A percentile compares a stretch with the other conserved stretches of the same genome.
Conservation (phyloP, 2,329 filamentous ascomycete species). For the Ilyonectria destructans region DNA sequence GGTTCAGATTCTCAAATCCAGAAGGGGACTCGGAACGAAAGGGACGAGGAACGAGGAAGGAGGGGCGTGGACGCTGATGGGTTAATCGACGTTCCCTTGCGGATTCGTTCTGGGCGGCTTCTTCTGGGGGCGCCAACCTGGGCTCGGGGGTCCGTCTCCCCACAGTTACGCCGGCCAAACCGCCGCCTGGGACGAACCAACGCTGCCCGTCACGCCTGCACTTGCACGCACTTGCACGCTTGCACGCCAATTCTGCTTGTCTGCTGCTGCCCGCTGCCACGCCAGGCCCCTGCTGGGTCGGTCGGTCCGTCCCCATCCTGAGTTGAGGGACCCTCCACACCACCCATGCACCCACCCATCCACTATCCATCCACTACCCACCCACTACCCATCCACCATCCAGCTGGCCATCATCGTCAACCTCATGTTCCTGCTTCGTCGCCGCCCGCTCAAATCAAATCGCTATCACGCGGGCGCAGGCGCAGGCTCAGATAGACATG, state of each 20-base stretch:
- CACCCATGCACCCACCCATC: slow-evolving; percentile 1
- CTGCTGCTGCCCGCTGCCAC: slow-evolving; percentile 9
- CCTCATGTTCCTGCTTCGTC: slow-evolving; percentile 8
- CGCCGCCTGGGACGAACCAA: slow-evolving; percentile 62
- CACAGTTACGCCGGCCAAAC: slow-evolving; percentile 74
- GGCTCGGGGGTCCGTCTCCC: slow-evolving; percentile 51
- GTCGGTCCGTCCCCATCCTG: slow-evolving; percentile 30
- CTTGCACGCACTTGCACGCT: background rate
- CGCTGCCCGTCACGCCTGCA: slow-evolving; percentile 33
- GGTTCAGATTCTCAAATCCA: slow-evolving; percentile 14
- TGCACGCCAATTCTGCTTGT: slow-evolving; percentile 2
- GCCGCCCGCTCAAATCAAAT: slow-evolving; percentile 4
- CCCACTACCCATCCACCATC: background rate
- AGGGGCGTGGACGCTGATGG: slow-evolving; percentile 9
- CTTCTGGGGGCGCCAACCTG: slow-evolving; percentile 28
- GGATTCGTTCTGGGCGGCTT: slow-evolving; percentile 23
- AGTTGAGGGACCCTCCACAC: slow-evolving; percentile 18
- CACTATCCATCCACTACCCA: background rate
- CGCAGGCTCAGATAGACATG: slow-evolving; percentile 9
- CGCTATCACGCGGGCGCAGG: slow-evolving; percentile 24
- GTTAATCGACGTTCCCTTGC: background rate
- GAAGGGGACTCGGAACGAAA: slow-evolving; percentile 2
- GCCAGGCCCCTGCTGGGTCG: slow-evolving; percentile 21
- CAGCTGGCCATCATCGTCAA: slow-evolving; percentile 22
- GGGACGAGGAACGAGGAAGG: background rate